Evolutionary conservation across 805 yeast species (phyloP).

Genomic region (Spencermartinsiella europaea): DNA sequence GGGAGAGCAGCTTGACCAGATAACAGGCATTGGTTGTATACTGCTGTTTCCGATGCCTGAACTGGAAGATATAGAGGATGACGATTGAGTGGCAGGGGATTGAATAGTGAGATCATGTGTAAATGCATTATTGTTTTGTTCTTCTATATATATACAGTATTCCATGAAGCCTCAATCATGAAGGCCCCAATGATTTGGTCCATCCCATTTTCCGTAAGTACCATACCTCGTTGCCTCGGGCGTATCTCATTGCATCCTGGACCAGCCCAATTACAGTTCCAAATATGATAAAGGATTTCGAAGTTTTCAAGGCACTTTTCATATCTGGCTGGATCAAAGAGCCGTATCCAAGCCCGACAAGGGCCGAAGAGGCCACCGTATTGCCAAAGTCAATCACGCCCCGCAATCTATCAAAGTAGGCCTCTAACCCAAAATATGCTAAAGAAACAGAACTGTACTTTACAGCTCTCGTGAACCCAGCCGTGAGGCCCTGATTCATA

Average conservation of each 20-base stretch:
- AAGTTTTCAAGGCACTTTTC: slow-evolving; percentile 29
- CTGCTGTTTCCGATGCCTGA: slow-evolving; percentile 73
- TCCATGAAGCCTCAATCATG: too few species aligned
- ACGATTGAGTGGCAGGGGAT: slow-evolving; percentile 10
- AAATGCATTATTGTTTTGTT: background rate
- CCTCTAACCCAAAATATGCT: slow-evolving; percentile 56
- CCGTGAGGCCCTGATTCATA: slow-evolving; percentile 47
- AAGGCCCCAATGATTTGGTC: too few species aligned
- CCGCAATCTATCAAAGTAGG: slow-evolving; percentile 48
- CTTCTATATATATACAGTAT: background rate
- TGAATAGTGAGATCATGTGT: background rate
- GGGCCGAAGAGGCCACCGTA: slow-evolving; percentile 53
- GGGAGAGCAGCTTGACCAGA: slow-evolving; percentile 82
- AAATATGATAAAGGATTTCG: slow-evolving; percentile 47
- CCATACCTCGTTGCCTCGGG: slow-evolving; percentile 64
- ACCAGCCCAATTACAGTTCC: slow-evolving; percentile 60
- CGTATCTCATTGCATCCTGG: slow-evolving; percentile 58
- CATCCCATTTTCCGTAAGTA: slow-evolving; percentile 35
- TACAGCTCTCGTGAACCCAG: slow-evolving; percentile 41
- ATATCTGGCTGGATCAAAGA: slow-evolving; percentile 31
- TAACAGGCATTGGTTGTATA: slow-evolving; percentile 89
- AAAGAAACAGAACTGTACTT: slow-evolving; percentile 44
- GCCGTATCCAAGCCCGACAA: slow-evolving; percentile 51
- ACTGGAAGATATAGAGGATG: slow-evolving; percentile 62
- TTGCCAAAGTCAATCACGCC: slow-evolving; percentile 56